These are phyloP conservation scores for Hericium alpestre DNA, from an alignment of 768 basidiomycete species.

Conservation along the genomic window DNA sequence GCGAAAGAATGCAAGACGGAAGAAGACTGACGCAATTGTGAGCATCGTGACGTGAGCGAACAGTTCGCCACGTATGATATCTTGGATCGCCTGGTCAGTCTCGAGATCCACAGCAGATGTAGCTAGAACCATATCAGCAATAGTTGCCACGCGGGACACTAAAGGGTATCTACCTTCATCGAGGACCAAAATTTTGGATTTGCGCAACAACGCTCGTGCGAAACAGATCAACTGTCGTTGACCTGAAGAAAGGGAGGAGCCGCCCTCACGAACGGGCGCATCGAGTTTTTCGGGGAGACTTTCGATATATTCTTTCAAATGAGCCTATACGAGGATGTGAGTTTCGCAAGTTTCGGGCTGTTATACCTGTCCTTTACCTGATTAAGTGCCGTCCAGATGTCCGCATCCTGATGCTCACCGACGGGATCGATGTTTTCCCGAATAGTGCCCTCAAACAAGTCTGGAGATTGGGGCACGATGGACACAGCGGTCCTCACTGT, in stretches of 20 bases:
- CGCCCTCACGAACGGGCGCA: constrained; percentile 65
- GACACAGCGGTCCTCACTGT: constrained; percentile 68
- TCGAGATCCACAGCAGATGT: constrained; percentile 87
- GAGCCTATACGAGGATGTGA: constrained; percentile 30
- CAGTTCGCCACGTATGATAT: constrained; percentile 70
- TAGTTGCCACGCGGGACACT: background rate
- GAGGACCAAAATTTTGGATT: constrained; percentile 83
- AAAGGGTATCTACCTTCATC: constrained; percentile 57
- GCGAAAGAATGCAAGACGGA: background rate
- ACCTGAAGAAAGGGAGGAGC: constrained; percentile 72
- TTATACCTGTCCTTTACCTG: constrained; percentile 27
- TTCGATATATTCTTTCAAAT: constrained; percentile 61
- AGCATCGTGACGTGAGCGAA: constrained; percentile 75
- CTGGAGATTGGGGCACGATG: constrained; percentile 30
- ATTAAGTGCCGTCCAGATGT: constrained; percentile 81
- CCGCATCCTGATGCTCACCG: constrained; percentile 58
- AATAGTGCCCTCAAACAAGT: constrained; percentile 57
- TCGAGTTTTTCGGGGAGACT: constrained; percentile 58
- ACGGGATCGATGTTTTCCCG: constrained; percentile 88
- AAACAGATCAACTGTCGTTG: constrained; percentile 87
- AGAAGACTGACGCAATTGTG: constrained; percentile 63
- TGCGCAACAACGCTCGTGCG: constrained; percentile 71
- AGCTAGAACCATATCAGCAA: constrained; percentile 30
- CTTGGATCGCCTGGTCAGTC: constrained; percentile 82
- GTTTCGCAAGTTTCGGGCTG: constrained; percentile 13